Conservation (phyloP, 768 basidiomycete genomes). For the Pisolithus orientalis region DNA sequence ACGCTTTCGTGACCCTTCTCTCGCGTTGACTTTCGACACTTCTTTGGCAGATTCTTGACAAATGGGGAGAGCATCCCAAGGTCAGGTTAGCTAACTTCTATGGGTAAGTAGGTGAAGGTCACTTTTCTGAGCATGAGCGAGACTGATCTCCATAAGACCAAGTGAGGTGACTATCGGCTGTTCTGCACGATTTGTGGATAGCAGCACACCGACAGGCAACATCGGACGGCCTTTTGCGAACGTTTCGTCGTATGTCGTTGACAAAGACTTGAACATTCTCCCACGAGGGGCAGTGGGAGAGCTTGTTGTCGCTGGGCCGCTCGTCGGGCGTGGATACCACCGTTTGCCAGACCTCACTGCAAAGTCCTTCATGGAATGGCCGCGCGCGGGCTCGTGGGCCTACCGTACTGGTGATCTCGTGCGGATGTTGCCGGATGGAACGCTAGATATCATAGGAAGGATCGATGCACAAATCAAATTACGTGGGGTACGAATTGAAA, state of each 20-base stretch:
- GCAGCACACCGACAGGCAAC: constrained; percentile 34
- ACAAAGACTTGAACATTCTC: constrained; percentile 35
- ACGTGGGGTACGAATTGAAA: constrained; percentile 49
- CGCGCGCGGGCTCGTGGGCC: constrained; percentile 32
- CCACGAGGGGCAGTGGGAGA: constrained; percentile 42
- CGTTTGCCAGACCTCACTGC: constrained; percentile 37
- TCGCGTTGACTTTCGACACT: not conserved
- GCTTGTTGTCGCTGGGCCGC: constrained; percentile 42
- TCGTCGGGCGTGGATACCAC: constrained; percentile 47
- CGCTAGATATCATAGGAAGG: constrained; percentile 44
- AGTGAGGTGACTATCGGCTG: constrained; percentile 51
- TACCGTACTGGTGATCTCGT: constrained; percentile 48
- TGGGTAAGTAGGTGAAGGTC: constrained; percentile 23
- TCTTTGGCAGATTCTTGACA: constrained; percentile 32
- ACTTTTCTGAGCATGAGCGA: not conserved
- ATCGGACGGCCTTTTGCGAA: constrained; percentile 37
- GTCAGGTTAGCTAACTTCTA: constrained; percentile 45
- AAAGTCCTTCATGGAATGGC: constrained; percentile 43
- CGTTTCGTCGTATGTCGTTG: constrained; percentile 35
- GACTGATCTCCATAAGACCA: constrained; percentile 22
- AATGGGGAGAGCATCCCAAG: constrained; percentile 41
- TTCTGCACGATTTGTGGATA: constrained; percentile 38
- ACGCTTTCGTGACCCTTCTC: not conserved
- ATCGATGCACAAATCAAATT: constrained; percentile 49
- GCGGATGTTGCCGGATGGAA: constrained; percentile 44